phyloP scores from a whole-genome alignment of 306 rosid genomes.

The Cucumis hystrix region DNA sequence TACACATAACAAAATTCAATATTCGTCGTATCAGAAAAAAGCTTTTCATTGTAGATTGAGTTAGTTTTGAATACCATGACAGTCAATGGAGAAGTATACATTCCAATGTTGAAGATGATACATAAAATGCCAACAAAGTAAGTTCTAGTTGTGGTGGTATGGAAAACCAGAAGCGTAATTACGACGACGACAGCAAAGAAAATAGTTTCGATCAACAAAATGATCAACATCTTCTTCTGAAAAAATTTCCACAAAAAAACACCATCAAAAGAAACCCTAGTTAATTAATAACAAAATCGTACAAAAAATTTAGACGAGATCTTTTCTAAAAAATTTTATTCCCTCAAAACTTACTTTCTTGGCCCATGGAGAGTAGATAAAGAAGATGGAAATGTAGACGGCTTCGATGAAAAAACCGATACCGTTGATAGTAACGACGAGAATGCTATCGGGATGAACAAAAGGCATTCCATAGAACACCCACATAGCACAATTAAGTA shows the following conservation, averaged over 20 bases:
- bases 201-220: slow-evolving; percentile 22
- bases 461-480: slow-evolving; percentile 51
- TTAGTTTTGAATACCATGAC: slow-evolving; percentile 32
- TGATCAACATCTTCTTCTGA: slow-evolving; percentile 37
- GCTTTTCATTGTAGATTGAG: too few relatives aligned
- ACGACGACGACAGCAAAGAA: slow-evolving; percentile 18
- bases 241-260: neutral
- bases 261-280: neutral
- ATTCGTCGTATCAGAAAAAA: too few relatives aligned
- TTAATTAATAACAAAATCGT: too few relatives aligned
- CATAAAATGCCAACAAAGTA: slow-evolving; percentile 38
- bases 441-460: slow-evolving; percentile 36
- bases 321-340: too few relatives aligned
- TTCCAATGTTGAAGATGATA: slow-evolving; percentile 44
- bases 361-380: slow-evolving; percentile 23
- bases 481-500: slow-evolving; percentile 67
- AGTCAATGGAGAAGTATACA: slow-evolving; percentile 80
- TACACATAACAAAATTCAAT: too few relatives aligned
- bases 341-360: slow-evolving; percentile 24
- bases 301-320: neutral
- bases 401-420: slow-evolving; percentile 41
- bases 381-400: slow-evolving; percentile 22
- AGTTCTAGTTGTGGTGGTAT: slow-evolving; percentile 12
- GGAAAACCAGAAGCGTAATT: slow-evolving; percentile 13
- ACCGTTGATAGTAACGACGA: slow-evolving; percentile 56